Conservation (phyloP, 306 rosid genomes). For the Hippophae tibetana region DNA sequence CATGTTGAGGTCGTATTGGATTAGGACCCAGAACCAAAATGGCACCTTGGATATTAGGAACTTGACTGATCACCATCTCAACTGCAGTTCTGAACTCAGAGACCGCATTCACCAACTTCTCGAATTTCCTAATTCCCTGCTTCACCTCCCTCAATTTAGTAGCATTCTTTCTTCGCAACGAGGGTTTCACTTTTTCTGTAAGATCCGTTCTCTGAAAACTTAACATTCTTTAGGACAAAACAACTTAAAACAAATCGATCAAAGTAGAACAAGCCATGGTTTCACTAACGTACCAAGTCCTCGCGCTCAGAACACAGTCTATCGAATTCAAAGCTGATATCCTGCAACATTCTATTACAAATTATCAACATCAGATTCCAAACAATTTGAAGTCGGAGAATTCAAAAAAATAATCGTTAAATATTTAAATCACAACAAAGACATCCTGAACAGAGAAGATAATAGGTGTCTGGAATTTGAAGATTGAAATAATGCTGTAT, state of each 20-base stretch:
- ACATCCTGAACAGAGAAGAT: too few relatives aligned
- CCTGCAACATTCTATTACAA: conserved; percentile 54
- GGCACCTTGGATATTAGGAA: conserved; percentile 30
- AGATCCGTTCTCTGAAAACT: conserved; percentile 42
- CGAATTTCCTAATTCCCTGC: conserved; percentile 57
- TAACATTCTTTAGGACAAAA: neutral
- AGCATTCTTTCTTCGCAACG: conserved; percentile 44
- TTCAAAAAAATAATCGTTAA: neutral
- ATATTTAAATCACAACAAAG: too few relatives aligned
- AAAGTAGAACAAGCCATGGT: neutral
- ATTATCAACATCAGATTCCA: conserved; percentile 5
- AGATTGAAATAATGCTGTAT: neutral
- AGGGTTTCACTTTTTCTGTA: conserved; percentile 39
- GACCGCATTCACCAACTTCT: conserved; percentile 58
- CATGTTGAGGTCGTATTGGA: conserved; percentile 61
- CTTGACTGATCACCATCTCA: conserved; percentile 39
- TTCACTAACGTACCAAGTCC: conserved; percentile 37
- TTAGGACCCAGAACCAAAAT: conserved; percentile 69
- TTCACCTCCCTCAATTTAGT: conserved; percentile 71
- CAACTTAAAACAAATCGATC: neutral
- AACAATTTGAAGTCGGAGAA: neutral
- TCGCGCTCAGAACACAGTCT: conserved; percentile 35
- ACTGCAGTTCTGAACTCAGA: conserved; percentile 48
- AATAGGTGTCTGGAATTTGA: too few relatives aligned
- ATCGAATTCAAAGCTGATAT: conserved; percentile 60